Conservation (phyloP, 306 rosid genomes). For the Vicia villosa region DNA sequence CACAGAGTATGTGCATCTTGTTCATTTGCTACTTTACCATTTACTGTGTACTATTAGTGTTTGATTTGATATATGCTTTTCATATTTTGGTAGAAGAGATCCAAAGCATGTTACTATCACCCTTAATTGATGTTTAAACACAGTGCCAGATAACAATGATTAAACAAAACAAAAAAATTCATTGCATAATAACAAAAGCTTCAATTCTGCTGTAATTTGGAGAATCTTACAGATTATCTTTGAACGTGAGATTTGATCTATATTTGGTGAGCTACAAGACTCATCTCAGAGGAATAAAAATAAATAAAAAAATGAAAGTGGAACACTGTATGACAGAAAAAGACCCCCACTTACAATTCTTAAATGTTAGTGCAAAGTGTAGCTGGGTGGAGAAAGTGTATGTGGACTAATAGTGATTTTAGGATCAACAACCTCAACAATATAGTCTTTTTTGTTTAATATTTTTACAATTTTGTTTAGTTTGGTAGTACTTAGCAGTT, state of each 20-base stretch:
- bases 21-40: background rate
- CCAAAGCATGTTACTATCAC: background rate
- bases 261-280: background rate
- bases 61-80: background rate
- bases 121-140: background rate
- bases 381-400: background rate
- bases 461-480: background rate
- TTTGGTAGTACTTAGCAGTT: background rate
- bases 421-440: background rate
- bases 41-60: background rate
- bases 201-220: background rate
- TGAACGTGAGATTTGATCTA: background rate
- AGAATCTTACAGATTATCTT: background rate
- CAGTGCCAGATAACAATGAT: conserved; percentile 3
- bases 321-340: conserved; percentile 7
- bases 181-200: background rate
- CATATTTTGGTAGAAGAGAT: background rate
- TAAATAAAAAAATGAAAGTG: background rate
- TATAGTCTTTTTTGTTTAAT: too few species aligned
- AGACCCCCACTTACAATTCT: background rate
- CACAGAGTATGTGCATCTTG: conserved; percentile 17
- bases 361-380: background rate
- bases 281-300: background rate
- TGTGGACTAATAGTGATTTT: background rate
- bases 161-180: background rate